These are phyloP conservation scores for Ogataea nonfermentans DNA, from an alignment of 805 yeast species.

Conservation along the genomic window DNA sequence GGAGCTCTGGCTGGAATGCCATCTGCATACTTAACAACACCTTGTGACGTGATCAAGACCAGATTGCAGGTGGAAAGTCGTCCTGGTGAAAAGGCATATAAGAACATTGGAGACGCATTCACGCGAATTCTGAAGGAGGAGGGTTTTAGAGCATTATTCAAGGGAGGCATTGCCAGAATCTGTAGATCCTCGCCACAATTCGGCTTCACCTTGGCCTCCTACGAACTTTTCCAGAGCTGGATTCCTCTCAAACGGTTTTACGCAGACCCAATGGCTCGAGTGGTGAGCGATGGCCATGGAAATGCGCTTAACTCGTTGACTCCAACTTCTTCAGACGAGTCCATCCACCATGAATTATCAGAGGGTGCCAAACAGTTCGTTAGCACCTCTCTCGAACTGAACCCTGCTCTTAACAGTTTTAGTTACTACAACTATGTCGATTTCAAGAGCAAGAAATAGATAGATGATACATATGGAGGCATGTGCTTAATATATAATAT, in stretches of 20 bases:
- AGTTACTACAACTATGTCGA: conserved; percentile 28
- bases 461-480: background rate
- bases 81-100: conserved; percentile 72
- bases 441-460: conserved; percentile 19
- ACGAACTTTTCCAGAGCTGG: conserved; percentile 79
- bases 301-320: conserved; percentile 27
- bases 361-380: conserved; percentile 34
- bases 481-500: background rate
- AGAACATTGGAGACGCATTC: conserved; percentile 76
- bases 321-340: conserved; percentile 21
- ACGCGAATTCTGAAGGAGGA: conserved; percentile 74
- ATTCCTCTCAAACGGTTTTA: conserved; percentile 60
- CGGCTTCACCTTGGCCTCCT: conserved; percentile 97
- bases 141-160: conserved; percentile 83
- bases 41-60: conserved; percentile 95
- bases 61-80: conserved; percentile 84
- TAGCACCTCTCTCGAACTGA: conserved; percentile 30
- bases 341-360: conserved; percentile 28
- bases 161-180: conserved; percentile 95
- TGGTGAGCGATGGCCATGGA: conserved; percentile 26
- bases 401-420: conserved; percentile 31
- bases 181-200: conserved; percentile 96
- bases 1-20: conserved; percentile 99
- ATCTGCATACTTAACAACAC: conserved; percentile 94
- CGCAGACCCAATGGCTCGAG: conserved; percentile 26